A percentile compares a stretch with the other conserved stretches of the same genome.
Conservation (phyloP, 768 basidiomycete genomes). For the Leccinum subtestaceum region DNA sequence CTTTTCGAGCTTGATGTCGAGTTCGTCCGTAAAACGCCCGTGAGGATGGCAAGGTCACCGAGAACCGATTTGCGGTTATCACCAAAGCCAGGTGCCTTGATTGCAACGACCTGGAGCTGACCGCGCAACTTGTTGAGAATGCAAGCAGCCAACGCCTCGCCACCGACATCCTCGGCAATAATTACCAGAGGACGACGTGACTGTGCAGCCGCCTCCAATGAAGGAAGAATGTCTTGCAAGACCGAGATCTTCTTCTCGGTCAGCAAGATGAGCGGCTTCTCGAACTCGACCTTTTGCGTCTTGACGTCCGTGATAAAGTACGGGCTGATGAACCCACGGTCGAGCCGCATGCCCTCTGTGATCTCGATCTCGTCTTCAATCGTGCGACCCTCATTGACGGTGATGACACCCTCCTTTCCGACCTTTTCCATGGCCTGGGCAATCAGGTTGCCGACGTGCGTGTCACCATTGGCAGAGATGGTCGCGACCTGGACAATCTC, state of each 20-base stretch:
- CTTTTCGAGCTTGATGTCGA: constrained; percentile 96
- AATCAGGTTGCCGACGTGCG: constrained; percentile 89
- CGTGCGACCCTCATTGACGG: constrained; percentile 97
- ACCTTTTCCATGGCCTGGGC: constrained; percentile 99
- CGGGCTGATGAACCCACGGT: constrained; percentile 96
- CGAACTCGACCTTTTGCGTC: constrained; percentile 91
- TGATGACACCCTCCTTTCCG: constrained; percentile 99
- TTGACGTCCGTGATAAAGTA: constrained; percentile 99
- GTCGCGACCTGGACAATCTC: constrained; percentile 99
- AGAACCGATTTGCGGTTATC: constrained; percentile 99
- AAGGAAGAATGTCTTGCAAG: constrained; percentile 92
- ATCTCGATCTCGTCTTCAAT: constrained; percentile 99
- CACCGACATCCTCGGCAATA: constrained; percentile 96
- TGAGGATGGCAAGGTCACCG: constrained; percentile 95
- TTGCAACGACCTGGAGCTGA: constrained; percentile 88
- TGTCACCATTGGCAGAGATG: constrained; percentile 81
- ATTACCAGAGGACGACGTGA: constrained; percentile 88
- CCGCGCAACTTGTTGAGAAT: constrained; percentile 99
- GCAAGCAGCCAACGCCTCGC: constrained; percentile 95
- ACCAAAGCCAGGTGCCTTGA: constrained; percentile 98
- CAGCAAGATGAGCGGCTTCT: constrained; percentile 92
- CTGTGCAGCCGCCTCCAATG: constrained; percentile 80
- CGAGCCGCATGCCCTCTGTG: constrained; percentile 99
- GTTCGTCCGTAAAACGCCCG: constrained; percentile 96
- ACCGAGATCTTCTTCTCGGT: constrained; percentile 98